phyloP scores from a whole-genome alignment of 306 rosid genomes.

The Albizia julibrissin region DNA sequence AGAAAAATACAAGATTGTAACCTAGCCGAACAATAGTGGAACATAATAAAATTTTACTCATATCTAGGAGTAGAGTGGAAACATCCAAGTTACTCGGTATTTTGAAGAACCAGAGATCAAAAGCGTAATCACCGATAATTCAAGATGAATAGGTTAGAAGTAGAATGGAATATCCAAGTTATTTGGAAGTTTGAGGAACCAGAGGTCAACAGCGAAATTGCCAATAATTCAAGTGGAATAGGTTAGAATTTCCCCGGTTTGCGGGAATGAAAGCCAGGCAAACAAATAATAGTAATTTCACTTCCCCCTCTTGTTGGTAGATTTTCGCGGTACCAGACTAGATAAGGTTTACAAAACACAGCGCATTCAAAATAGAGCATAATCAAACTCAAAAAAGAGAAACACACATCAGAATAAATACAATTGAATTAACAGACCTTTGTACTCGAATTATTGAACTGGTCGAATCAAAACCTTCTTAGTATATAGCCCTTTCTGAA shows the following conservation, averaged over 20 bases:
- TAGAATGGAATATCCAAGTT: constrained; percentile 4
- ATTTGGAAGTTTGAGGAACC: neutral
- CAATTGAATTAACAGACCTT: constrained; percentile 28
- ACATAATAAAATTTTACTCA: neutral
- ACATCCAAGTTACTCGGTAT: neutral
- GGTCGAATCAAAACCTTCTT: constrained; percentile 8
- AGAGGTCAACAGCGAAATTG: neutral
- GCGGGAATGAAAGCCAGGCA: no score
- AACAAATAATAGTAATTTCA: neutral
- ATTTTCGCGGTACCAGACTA: constrained; percentile 18
- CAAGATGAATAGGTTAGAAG: neutral
- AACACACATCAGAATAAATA: neutral
- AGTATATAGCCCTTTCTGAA: neutral
- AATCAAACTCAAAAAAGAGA: neutral
- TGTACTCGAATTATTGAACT: constrained; percentile 29
- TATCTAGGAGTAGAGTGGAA: neutral
- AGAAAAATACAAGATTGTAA: neutral
- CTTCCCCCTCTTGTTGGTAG: neutral
- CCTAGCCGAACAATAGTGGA: neutral
- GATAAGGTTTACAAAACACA: constrained; percentile 4
- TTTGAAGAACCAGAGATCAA: neutral
- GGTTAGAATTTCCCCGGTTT: constrained; percentile 2
- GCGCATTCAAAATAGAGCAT: constrained; percentile 4
- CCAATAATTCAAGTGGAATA: neutral
- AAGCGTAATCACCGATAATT: neutral